Percentiles rank a stretch among this genome's conserved stretches.
Evolutionary conservation across 257 asterid genomes (phyloP).

Genomic region (Mitragyna speciosa): DNA sequence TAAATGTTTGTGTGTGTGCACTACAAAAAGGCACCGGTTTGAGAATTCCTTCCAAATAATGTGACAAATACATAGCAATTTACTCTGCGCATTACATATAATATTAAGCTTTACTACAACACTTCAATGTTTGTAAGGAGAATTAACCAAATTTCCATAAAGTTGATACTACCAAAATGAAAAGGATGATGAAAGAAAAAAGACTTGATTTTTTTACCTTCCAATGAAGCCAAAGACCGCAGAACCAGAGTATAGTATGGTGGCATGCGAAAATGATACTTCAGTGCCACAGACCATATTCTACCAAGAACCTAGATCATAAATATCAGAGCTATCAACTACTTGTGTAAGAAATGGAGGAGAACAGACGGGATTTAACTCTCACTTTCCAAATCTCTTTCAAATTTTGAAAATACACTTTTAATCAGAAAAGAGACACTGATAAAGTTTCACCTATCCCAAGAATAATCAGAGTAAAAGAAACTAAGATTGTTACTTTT

Average conservation of each 20-base stretch:
- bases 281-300: constrained; percentile 89
- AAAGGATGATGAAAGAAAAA: not conserved
- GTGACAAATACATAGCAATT: not conserved
- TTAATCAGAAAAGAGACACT: not conserved
- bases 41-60: not conserved
- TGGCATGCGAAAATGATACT: constrained; percentile 97
- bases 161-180: not conserved
- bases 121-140: not conserved
- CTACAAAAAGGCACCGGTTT: too few species aligned
- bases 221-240: constrained; percentile 93
- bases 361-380: constrained; percentile 3
- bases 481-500: not conserved
- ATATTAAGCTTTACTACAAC: not conserved
- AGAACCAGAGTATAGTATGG: constrained; percentile 84
- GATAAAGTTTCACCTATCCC: not conserved
- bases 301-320: constrained; percentile 74
- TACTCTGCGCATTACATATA: not conserved
- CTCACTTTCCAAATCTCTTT: not conserved
- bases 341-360: constrained; percentile 17
- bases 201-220: constrained; percentile 52
- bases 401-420: not conserved
- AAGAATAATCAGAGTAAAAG: too few species aligned
- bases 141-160: not conserved
- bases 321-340: constrained; percentile 25
- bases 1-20: not conserved